phyloP scores from a whole-genome alignment of 345 rosid genomes.

The Euphorbia lathyris region DNA sequence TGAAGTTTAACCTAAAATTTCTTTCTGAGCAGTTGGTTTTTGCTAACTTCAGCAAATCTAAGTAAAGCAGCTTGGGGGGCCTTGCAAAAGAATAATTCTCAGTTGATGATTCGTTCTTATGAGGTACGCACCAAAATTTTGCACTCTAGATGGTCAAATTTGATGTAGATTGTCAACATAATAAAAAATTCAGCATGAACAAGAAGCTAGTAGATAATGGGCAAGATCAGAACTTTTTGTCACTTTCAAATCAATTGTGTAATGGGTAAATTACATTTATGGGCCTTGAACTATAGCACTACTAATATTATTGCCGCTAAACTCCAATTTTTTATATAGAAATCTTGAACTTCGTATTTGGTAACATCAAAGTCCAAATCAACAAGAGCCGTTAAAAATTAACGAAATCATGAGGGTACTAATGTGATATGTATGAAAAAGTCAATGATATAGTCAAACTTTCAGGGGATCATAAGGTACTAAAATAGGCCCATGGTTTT shows the following conservation, averaged over 20 bases:
- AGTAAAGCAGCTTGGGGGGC: slow-evolving; percentile 99
- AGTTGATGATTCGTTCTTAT: slow-evolving; percentile 92
- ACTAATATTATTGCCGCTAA: too few species aligned
- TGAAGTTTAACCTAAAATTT: slow-evolving; percentile 8
- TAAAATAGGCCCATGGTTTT: too few species aligned
- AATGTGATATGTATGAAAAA: too few species aligned
- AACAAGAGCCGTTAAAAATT: too few species aligned
- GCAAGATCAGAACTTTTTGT: neutral
- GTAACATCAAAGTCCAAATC: too few species aligned
- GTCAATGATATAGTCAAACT: too few species aligned
- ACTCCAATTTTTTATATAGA: too few species aligned
- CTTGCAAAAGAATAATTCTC: slow-evolving; percentile 87
- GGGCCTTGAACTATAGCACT: too few species aligned
- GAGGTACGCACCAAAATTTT: slow-evolving; percentile 46
- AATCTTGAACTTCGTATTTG: too few species aligned
- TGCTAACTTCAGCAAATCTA: slow-evolving; percentile 88
- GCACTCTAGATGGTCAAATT: neutral
- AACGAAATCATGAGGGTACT: too few species aligned
- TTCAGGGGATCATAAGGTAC: too few species aligned
- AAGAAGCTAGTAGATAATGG: neutral
- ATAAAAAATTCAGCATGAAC: neutral
- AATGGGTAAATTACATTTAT: too few species aligned
- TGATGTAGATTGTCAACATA: neutral
- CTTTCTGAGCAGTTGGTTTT: slow-evolving; percentile 58
- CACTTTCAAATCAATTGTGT: neutral